Evolutionary conservation across 208 protist species (phyloP), one percentile per base, ranked within the genome.

Genomic region (Leishmania braziliensis): DNA sequence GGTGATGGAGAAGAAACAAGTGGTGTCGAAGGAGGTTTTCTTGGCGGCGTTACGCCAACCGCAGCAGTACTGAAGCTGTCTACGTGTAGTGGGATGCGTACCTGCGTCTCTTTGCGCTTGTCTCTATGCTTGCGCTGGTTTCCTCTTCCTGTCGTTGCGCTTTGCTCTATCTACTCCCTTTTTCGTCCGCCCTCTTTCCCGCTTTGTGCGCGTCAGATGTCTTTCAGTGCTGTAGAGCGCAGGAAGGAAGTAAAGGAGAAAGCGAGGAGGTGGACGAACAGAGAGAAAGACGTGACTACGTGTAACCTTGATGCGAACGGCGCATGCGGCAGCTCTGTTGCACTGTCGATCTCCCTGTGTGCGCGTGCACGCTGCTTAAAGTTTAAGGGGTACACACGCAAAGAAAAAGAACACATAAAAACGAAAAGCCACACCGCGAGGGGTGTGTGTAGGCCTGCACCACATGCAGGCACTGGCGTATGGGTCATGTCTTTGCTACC

Each of bases 21-120:
- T 95, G 1, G 89, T 87, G 0, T 93, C 92, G 39, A 93, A 93
- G 77, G 94, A 97, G 75, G 92, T 90, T 1, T 97, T 97, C 74
- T 76, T 97, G 6, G 86, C 86, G 1, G 91, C 92, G 2, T 86
- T 97, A n/a, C 88, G 92, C 0, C 90, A 95, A 43, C 86, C 89
- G 16, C 78, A 84, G 53, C 66, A 75, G 39, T 70, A 85, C 56
- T 85, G 86, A 68, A 14, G 4, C 29, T 46, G 26, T 60, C 2
- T 36, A 14, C 36, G 51, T 46, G 48, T 43, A 29, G 4, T 20
- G 10, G 16, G 29, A 18, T 46, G 43, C 12, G 48, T 26, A 18
- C 70, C 50, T 58, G 5, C 29, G 16, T 56, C n/a, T 75, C n/a
- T 5, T 51, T 10, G 26, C 46, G 46, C 48, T 16, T 12, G 63